These are phyloP conservation scores for Beauveria bassiana DNA, from an alignment of 2,329 filamentous ascomycete genomes.

Conservation along the genomic window DNA sequence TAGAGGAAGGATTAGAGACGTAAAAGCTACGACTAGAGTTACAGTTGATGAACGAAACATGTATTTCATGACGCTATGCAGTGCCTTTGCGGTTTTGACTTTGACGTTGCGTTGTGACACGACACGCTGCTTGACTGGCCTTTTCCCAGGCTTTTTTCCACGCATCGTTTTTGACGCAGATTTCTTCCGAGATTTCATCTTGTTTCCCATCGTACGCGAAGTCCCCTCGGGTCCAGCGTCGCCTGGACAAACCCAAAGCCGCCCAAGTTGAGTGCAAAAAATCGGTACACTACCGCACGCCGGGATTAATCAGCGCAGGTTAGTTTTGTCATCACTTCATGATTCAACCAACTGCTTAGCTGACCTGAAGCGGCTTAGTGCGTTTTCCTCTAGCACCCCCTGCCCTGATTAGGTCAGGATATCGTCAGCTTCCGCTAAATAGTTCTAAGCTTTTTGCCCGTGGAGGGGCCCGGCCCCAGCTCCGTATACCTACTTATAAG, in stretches of 20 bases:
- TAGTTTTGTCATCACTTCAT: no score
- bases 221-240: no score
- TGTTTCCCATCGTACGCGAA: neutral
- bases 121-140: neutral
- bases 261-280: neutral
- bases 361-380: neutral
- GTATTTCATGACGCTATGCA: neutral
- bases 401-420: conserved; percentile 8
- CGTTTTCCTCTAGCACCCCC: neutral
- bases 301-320: no score
- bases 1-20: neutral
- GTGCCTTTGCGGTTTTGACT: neutral
- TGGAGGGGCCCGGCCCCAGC: neutral
- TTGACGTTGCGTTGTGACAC: neutral
- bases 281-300: no score
- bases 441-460: neutral
- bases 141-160: neutral
- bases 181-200: neutral
- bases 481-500: neutral
- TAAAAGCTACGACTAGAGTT: neutral
- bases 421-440: neutral
- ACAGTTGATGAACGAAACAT: neutral
- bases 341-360: no score
- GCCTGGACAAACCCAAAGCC: no score
- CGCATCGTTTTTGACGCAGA: conserved; percentile 12